Evolutionary conservation across 495 filamentous ascomycete species (phyloP), one percentile per base, ranked within the genome.

Genomic region (Achaetomiella virescens): DNA sequence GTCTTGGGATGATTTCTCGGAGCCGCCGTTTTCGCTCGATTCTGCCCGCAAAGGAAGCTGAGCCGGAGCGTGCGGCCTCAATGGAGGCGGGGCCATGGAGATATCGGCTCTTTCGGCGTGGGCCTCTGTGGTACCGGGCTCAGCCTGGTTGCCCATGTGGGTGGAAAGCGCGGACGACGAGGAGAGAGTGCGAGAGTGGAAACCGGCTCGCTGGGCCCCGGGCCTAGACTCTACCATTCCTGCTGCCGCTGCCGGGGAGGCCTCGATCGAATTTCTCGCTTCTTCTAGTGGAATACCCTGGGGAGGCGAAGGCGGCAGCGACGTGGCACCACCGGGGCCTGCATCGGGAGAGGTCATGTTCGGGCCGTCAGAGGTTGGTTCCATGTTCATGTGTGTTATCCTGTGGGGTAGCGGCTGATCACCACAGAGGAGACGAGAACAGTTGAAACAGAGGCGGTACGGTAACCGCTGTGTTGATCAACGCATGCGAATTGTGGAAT

Each of bases 81-180:
- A 55, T 2, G 69, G 50, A 11, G 79, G 75, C 41, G 82, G 77
- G 12, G 82, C 82, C 80, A 84, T 83, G 14, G 80, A 85, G 20
- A 84, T 71, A 61, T 75, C 82, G 44, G 80, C 75, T 59, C 76
- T 76, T 44, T 81, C 81, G 33, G 75, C 70, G 63, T 75, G 75
- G 24, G 69, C 65, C 42, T 68, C 67, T 31, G 68, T 74, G 40
- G 75, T 79, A 42, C 78, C 78, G 22, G 77, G 65, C 52, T 83
- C 81, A 3, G 74, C 75, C 62, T 81, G 74, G 36, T 75, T 69
- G 48, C 78, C 71, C 61, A 84, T 85, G 46, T 75, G 73, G 51
- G 55, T 75, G 29, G 76, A 56, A 6, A 69, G 58, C 20, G 44
- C 44, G 21, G 66, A 66, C 14, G 66, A 63, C 1, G 67, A 61